A percentile compares a stretch with the other conserved stretches of the same genome.
These are phyloP conservation scores for Magnaporthiopsis rhizophila DNA, from an alignment of 2,329 filamentous ascomycete species.

Conservation along the genomic window DNA sequence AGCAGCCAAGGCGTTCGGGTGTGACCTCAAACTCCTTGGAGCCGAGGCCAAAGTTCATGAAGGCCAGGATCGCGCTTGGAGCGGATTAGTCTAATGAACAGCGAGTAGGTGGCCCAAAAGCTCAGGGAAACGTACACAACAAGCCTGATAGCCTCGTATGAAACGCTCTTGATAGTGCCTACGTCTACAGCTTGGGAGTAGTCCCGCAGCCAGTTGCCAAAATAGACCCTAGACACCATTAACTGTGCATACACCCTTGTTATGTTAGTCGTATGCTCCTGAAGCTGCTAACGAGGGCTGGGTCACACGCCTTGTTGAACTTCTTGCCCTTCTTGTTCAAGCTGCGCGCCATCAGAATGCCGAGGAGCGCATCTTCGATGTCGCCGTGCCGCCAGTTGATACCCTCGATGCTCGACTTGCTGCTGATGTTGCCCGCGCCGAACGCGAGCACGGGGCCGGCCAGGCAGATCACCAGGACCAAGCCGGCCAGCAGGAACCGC, in stretches of 20 bases:
- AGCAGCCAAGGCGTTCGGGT: conserved; percentile 68
- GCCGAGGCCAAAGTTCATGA: conserved; percentile 79
- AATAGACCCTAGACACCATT: conserved; percentile 76
- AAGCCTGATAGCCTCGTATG: conserved; percentile 82
- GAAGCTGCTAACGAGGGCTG: background rate
- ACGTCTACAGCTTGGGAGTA: conserved; percentile 94
- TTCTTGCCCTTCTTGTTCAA: conserved; percentile 57
- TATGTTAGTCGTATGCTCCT: background rate
- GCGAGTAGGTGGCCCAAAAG: background rate
- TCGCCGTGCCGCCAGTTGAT: conserved; percentile 71
- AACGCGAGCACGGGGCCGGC: conserved; percentile 67
- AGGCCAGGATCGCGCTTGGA: conserved; percentile 59
- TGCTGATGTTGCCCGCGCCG: conserved; percentile 82
- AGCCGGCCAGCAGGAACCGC: conserved; percentile 42
- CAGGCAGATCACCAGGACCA: conserved; percentile 57
- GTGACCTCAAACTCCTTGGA: conserved; percentile 83
- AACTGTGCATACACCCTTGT: background rate
- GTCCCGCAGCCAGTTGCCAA: conserved; percentile 90
- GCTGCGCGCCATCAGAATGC: conserved; percentile 53
- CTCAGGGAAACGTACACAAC: conserved; percentile 55
- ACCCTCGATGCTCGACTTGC: conserved; percentile 68
- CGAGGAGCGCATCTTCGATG: conserved; percentile 83
- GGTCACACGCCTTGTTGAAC: conserved; percentile 68
- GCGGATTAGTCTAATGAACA: background rate
- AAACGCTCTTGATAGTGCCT: conserved; percentile 84